Percentiles rank a stretch among this genome's conserved stretches.
phyloP scores from a whole-genome alignment of 352 stramenopile species.

The Phytophthora pinifolia region DNA sequence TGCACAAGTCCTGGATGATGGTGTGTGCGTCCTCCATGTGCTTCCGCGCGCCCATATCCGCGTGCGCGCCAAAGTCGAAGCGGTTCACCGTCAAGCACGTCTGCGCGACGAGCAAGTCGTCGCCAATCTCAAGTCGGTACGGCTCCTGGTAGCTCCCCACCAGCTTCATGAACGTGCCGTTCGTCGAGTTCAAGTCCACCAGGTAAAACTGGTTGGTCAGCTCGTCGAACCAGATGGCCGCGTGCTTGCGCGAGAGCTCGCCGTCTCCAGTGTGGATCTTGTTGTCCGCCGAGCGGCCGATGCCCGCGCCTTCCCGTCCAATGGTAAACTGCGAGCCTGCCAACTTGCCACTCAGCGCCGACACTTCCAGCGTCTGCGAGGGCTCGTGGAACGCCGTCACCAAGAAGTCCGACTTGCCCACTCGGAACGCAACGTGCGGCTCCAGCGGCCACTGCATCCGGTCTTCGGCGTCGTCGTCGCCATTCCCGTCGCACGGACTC shows the following conservation, averaged over 20 bases:
- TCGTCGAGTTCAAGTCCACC: conserved; percentile 87
- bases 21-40: conserved; percentile 97
- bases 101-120: conserved; percentile 95
- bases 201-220: conserved; percentile 79
- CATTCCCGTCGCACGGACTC: conserved; percentile 32
- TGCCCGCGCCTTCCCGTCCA: conserved; percentile 83
- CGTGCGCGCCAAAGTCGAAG: conserved; percentile 96
- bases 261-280: conserved; percentile 93
- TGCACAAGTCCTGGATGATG: conserved; percentile 91
- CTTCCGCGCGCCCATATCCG: conserved; percentile 92
- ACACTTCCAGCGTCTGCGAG: conserved; percentile 55
- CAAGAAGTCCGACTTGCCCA: conserved; percentile 80
- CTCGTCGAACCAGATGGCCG: conserved; percentile 91
- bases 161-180: conserved; percentile 97
- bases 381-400: conserved; percentile 57
- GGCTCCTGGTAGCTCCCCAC: conserved; percentile 91
- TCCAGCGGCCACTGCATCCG: conserved; percentile 84
- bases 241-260: conserved; percentile 95
- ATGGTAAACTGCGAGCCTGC: conserved; percentile 76
- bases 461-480: conserved; percentile 48
- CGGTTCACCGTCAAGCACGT: conserved; percentile 96
- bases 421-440: conserved; percentile 62
- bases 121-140: conserved; percentile 92
- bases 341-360: conserved; percentile 65
- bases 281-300: conserved; percentile 88